phyloP scores from a whole-genome alignment of 345 rosid species.

The Salix arbutifolia region DNA sequence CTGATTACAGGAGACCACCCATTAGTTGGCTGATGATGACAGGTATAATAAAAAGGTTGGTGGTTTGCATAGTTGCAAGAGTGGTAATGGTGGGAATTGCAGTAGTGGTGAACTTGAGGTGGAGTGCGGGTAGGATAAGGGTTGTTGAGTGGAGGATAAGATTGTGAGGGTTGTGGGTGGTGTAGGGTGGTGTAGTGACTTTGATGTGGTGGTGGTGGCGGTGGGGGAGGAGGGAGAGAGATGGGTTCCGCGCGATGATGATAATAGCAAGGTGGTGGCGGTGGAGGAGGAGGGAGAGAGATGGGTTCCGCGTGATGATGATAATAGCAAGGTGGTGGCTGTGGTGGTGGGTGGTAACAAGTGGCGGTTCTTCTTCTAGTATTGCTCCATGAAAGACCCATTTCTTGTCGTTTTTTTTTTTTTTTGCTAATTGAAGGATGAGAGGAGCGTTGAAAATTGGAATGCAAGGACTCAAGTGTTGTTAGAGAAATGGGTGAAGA shows the following conservation, averaged over 20 bases:
- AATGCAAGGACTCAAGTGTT: neutral
- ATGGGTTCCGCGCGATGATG: conserved; percentile 13
- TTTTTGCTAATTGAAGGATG: too few species aligned
- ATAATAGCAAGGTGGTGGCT: conserved; percentile 30
- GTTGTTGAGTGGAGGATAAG: conserved; percentile 31
- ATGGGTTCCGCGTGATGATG: conserved; percentile 14
- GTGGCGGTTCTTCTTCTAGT: conserved; percentile 50
- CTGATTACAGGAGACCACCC: conserved; percentile 44
- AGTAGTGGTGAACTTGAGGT: conserved; percentile 36
- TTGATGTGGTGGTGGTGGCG: conserved; percentile 28
- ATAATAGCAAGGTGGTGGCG: conserved; percentile 5
- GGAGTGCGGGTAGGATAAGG: conserved; percentile 35
- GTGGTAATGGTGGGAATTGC: conserved; percentile 31
- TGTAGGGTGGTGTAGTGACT: conserved; percentile 23
- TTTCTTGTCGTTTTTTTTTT: conserved; percentile 7
- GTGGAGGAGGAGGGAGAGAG: conserved; percentile 36
- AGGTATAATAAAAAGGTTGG: conserved; percentile 48
- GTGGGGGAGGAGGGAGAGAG: conserved; percentile 36
- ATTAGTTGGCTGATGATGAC: conserved; percentile 25
- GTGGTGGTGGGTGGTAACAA: conserved; percentile 25
- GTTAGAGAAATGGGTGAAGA: neutral
- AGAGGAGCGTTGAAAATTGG: neutral
- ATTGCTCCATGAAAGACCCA: conserved; percentile 76
- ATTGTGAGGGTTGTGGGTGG: conserved; percentile 5
- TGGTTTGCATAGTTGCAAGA: conserved; percentile 33